Base-by-base conservation (phyloP, 805 yeast species). In the Lachancea meyersii region DNA sequence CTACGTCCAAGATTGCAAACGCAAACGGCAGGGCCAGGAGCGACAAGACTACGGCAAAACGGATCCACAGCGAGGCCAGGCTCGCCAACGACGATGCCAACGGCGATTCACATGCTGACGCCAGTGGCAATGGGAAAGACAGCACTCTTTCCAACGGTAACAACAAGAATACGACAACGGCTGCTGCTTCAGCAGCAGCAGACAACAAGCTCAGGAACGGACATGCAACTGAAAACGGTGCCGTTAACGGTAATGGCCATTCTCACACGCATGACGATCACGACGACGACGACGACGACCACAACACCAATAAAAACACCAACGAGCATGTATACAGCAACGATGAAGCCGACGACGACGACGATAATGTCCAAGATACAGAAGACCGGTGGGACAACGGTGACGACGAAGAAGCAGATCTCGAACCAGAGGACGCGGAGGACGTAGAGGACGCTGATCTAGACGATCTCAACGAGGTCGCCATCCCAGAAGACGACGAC, bases 401-500 rank as follows among this genome's bases (percentile, higher is more conserved):
- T 5, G 38, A 38, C 21, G 44, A 35, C 27, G 28, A 32, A 2
- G 38, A 16, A 8, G 42, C 39, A 10, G 47, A 47, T 10, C 37
- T 33, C 20, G 43, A 42, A 22, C 35, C 14, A 13, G 45, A 33
- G 20, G 40, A 36, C 22, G 48, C 32, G 5, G 48, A 45, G n/a
- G 44, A 32, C 8, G 14, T 26, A n/a, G 45, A 43, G 23, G 38
- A 34, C 7, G 40, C 24, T 7, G 38, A 45, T 9, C 38, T 33
- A 5, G 42, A 47, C 9, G 50, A 39, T 4, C 44, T 39, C 9
- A 45, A 46, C 4, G 53, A 49, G n/a, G 31, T 40, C 14, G 41
- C 33, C 9, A 20, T 41, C 11, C 38, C 38, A 4, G 54, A 50
- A 7, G 54, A 50, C 28, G 56, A 52, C 34, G 56, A 52, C 36